phyloP scores from a whole-genome alignment of 805 yeast genomes.

The Nakazawaea ambrosiae region DNA sequence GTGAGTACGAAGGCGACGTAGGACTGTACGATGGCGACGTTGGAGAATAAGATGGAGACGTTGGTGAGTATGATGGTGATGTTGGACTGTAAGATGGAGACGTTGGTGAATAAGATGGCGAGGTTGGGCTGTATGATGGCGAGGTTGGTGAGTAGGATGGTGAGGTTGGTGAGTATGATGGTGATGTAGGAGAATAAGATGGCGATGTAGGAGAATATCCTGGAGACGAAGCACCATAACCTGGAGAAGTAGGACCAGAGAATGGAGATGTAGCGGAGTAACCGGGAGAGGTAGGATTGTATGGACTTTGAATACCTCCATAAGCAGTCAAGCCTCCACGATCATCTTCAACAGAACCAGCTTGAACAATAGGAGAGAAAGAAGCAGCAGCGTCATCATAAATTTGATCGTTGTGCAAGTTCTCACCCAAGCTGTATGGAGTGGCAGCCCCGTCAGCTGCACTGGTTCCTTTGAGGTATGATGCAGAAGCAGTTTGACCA shows the following conservation, averaged over 20 bases:
- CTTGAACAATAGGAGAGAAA: slow-evolving; percentile 88
- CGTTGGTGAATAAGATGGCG: slow-evolving; percentile 70
- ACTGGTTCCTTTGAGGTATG: slow-evolving; percentile 34
- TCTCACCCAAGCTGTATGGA: slow-evolving; percentile 71
- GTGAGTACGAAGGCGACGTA: slow-evolving; percentile 57
- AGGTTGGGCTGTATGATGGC: slow-evolving; percentile 58
- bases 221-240: slow-evolving; percentile 51
- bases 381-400: slow-evolving; percentile 60
- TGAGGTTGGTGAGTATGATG: slow-evolving; percentile 71
- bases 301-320: slow-evolving; percentile 41
- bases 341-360: slow-evolving; percentile 63
- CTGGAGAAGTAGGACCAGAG: slow-evolving; percentile 49
- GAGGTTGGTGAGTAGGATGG: slow-evolving; percentile 55
- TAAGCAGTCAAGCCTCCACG: slow-evolving; percentile 86
- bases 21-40: slow-evolving; percentile 66
- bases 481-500: slow-evolving; percentile 27
- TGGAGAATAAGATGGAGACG: slow-evolving; percentile 77
- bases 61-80: slow-evolving; percentile 62
- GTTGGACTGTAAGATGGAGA: slow-evolving; percentile 79
- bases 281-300: slow-evolving; percentile 34
- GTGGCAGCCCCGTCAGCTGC: slow-evolving; percentile 80
- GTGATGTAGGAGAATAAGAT: slow-evolving; percentile 71
- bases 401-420: slow-evolving; percentile 35
- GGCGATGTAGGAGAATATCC: slow-evolving; percentile 70
- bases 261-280: slow-evolving; percentile 48